Evolutionary conservation across 2,329 filamentous ascomycete genomes (phyloP).

Genomic region (Hypoxylon sp.): DNA sequence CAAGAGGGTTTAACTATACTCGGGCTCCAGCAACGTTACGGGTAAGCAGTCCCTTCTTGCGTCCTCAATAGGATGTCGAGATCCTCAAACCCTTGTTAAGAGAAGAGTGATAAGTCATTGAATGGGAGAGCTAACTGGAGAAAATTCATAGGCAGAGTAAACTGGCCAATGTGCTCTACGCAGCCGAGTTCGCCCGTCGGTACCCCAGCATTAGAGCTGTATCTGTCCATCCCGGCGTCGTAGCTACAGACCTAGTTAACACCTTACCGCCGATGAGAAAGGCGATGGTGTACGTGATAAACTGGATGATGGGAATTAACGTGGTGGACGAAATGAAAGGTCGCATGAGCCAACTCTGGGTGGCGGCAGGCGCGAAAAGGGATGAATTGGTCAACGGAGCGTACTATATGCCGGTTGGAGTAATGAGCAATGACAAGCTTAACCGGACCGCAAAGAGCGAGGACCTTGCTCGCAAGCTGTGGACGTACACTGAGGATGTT

Average conservation of each 20-base stretch:
- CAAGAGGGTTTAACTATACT: constrained; percentile 38
- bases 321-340: constrained; percentile 55
- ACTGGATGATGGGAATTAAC: constrained; percentile 30
- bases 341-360: constrained; percentile 60
- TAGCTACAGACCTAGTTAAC: constrained; percentile 49
- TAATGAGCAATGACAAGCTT: constrained; percentile 44
- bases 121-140: not conserved
- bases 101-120: not conserved
- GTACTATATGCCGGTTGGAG: constrained; percentile 58
- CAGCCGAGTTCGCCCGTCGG: constrained; percentile 48
- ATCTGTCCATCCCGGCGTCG: constrained; percentile 51
- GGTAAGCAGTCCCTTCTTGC: constrained; percentile 34
- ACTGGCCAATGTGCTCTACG: constrained; percentile 51
- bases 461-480: constrained; percentile 54
- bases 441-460: constrained; percentile 49
- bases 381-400: constrained; percentile 54
- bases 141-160: constrained; percentile 57
- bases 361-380: constrained; percentile 51
- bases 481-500: constrained; percentile 56
- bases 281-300: constrained; percentile 39
- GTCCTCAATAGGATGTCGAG: not conserved
- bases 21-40: constrained; percentile 48
- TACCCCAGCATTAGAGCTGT: constrained; percentile 48
- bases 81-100: not conserved
- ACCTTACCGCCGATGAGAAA: constrained; percentile 34